A percentile compares a stretch with the other conserved stretches of the same genome.
phyloP scores from a whole-genome alignment of 2,329 filamentous ascomycete genomes.

The Cercospora brassicicola region DNA sequence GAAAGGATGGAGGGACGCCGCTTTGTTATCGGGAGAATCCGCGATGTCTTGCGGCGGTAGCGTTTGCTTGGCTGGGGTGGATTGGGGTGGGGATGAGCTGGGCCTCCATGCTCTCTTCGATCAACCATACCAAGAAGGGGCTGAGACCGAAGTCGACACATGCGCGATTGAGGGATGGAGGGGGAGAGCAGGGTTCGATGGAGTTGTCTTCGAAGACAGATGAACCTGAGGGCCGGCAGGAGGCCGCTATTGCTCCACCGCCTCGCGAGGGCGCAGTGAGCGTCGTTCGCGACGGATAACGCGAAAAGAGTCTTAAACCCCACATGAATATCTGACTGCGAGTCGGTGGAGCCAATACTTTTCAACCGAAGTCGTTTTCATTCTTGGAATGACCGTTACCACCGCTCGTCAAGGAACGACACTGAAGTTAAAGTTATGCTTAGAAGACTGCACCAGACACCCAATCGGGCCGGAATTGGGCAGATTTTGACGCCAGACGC shows the following conservation, averaged over 20 bases:
- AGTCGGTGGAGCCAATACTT: neutral
- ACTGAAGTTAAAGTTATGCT: neutral
- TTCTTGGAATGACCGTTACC: neutral
- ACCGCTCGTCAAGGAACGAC: neutral
- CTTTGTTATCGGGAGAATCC: slow-evolving; percentile 52
- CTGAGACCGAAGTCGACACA: slow-evolving; percentile 44
- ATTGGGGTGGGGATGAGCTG: slow-evolving; percentile 48
- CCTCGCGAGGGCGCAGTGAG: neutral
- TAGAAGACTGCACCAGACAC: neutral
- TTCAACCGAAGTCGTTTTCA: neutral
- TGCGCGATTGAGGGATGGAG: slow-evolving; percentile 19
- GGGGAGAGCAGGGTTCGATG: neutral
- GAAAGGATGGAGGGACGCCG: slow-evolving; percentile 42
- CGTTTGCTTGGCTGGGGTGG: slow-evolving; percentile 56
- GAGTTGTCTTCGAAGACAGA: neutral
- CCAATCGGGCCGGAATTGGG: neutral
- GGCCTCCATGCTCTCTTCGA: slow-evolving; percentile 42
- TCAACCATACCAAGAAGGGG: slow-evolving; percentile 41
- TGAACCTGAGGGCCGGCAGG: neutral
- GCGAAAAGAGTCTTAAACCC: no score
- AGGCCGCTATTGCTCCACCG: neutral
- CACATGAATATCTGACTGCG: no score
- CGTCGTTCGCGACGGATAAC: neutral
- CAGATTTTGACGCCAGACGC: no score
- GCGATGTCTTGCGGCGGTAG: slow-evolving; percentile 52